Conservation (phyloP, 2,329 filamentous ascomycete genomes). For the Exserohilum turcica region DNA sequence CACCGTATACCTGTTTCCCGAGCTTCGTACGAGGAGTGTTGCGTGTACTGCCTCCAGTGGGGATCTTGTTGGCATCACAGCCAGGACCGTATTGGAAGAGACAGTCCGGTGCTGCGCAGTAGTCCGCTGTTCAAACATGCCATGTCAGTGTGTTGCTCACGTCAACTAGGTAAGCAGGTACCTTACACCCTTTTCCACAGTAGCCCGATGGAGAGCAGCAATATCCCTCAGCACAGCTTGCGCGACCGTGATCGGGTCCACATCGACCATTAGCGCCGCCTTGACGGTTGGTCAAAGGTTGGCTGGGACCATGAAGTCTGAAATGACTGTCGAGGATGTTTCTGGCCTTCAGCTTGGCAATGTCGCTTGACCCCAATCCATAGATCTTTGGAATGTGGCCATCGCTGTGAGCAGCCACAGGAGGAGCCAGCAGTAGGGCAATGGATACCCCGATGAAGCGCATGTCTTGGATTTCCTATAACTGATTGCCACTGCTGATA, state of each 20-base stretch:
- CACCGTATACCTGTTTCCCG: background rate
- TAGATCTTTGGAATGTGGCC: slow-evolving; percentile 41
- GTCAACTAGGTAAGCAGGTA: background rate
- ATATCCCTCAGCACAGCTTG: slow-evolving; percentile 40
- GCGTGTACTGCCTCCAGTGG: slow-evolving; percentile 1
- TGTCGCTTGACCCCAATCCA: slow-evolving; percentile 31
- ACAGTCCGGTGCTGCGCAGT: slow-evolving; percentile 66
- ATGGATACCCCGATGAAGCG: slow-evolving; percentile 38
- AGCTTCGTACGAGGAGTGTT: background rate
- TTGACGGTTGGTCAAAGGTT: slow-evolving; percentile 37
- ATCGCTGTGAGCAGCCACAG: slow-evolving; percentile 40
- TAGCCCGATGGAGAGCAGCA: slow-evolving; percentile 41
- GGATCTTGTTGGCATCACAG: slow-evolving; percentile 1
- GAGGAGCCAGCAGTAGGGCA: slow-evolving; percentile 33
- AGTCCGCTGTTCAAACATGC: slow-evolving; percentile 41
- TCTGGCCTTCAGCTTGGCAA: slow-evolving; percentile 31
- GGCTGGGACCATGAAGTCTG: slow-evolving; percentile 19
- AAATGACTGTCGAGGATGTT: slow-evolving; percentile 26
- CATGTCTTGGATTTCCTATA: slow-evolving; percentile 25
- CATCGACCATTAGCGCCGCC: slow-evolving; percentile 41
- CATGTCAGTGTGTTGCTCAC: background rate
- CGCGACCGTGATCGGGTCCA: slow-evolving; percentile 32
- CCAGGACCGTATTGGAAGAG: slow-evolving; percentile 62
- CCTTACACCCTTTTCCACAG: slow-evolving; percentile 34
- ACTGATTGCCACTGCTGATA: background rate